Base-by-base conservation (phyloP, 2,329 filamentous ascomycete genomes). In the Sporothrix brasiliensis region DNA sequence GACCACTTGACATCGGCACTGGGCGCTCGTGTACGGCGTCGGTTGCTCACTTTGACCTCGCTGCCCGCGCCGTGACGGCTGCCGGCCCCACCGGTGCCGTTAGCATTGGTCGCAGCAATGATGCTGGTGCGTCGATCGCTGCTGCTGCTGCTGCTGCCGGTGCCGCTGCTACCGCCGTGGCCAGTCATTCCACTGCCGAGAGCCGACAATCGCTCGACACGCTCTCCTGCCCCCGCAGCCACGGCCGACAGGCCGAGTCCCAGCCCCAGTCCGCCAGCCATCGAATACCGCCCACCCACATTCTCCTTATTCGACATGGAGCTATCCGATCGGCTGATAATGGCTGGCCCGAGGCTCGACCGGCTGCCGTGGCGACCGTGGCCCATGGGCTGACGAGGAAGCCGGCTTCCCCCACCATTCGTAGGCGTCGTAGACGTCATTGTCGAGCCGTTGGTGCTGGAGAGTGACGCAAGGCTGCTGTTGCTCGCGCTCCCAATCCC, bases 371-470 rank as follows among this genome's bases (percentile, higher is more conserved):
- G 63, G 72, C 73, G 50, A 6, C 63, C 47, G 47, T 66, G 63
- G 74, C 69, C 71, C 7, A 74, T 69, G 10, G 76, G 77, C 53
- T 76, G 78, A 21, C 78, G 74, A 24, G 77, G 76, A 16, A 79
- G 74, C 50, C 78, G 74, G 72, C 74, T 77, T 30, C 53, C 69
- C 73, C 54, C 56, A 1, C 47, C 24, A 24, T 61, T 47, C 3
- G 67, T 70, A 2, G 70, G 53, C 9, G 67, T 69, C 16, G 30
- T 69, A 16, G 70, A 71, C 6, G 49, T 52, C 7, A 21, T n/a
- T 13, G 68, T 9, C 34, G 56, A 69, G 30, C 54, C 49, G 27
- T 69, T 53, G 16, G 19, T 47, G 56, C 58, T 66, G 14, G 68
- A 70, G 10, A 70, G 34, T 6, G 60, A 66, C n/a, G 68, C 49